Evolutionary conservation across 2,329 filamentous ascomycete genomes (phyloP).

Genomic region (Penicillium sp.): DNA sequence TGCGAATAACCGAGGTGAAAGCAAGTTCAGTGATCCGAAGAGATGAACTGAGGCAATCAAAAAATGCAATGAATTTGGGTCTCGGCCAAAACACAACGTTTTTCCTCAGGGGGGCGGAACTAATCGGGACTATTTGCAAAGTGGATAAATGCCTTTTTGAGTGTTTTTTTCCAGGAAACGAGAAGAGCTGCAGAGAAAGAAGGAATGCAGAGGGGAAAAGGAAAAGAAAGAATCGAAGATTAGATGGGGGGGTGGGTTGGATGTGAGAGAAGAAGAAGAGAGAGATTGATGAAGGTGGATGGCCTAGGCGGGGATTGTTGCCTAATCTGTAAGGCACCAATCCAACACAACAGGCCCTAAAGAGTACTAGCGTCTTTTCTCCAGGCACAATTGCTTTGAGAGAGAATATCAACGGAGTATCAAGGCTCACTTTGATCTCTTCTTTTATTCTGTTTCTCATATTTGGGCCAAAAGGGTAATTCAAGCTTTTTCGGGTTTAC

Average conservation of each 20-base stretch:
- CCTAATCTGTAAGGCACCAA: not conserved
- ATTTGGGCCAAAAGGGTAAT: not conserved
- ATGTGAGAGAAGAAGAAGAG: constrained; percentile 21
- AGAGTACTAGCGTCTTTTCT: constrained; percentile 1
- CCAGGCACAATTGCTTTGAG: constrained; percentile 4
- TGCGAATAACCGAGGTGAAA: constrained; percentile 3
- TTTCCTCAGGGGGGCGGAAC: constrained; percentile 28
- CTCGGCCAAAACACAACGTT: constrained; percentile 24
- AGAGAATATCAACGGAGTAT: not conserved
- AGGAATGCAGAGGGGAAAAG: constrained; percentile 29
- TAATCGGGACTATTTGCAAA: constrained; percentile 27
- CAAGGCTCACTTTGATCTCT: not conserved
- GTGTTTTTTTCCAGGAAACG: constrained; percentile 26
- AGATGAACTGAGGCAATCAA: constrained; percentile 1
- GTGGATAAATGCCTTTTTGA: constrained; percentile 19
- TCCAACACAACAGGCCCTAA: not conserved
- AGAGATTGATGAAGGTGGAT: constrained; percentile 21
- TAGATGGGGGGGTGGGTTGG: constrained; percentile 20
- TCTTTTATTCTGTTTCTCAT: not conserved
- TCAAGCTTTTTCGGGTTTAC: not conserved
- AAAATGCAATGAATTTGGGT: constrained; percentile 16
- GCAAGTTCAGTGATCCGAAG: constrained; percentile 4
- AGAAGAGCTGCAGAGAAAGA: constrained; percentile 31
- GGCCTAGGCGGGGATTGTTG: constrained; percentile 15
- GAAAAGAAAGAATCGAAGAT: constrained; percentile 33